Conservation (phyloP, 2,329 filamentous ascomycete species). For the Exophiala sp. region DNA sequence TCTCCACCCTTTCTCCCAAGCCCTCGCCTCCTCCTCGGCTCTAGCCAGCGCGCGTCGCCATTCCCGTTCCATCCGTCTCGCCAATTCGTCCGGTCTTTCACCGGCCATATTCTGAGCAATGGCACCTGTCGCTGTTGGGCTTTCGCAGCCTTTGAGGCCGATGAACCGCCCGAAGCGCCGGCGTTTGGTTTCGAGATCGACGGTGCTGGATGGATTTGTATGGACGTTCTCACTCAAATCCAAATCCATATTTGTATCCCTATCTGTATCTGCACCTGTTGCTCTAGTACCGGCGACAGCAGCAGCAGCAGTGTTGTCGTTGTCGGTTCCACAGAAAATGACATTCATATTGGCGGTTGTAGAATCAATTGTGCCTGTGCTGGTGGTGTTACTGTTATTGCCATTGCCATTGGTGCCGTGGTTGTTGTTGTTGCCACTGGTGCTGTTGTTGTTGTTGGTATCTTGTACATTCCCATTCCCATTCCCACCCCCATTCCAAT, state of each 20-base stretch:
- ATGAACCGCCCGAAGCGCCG: conserved; percentile 41
- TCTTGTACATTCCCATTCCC: too few relatives aligned
- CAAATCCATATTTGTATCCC: too few relatives aligned
- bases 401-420: too few relatives aligned
- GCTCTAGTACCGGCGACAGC: neutral
- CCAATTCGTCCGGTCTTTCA: conserved; percentile 13
- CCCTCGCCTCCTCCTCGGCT: conserved; percentile 28
- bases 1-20: conserved; percentile 28
- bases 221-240: too few relatives aligned
- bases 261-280: too few relatives aligned
- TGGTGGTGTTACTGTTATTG: too few relatives aligned
- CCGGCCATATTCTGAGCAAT: neutral
- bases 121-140: conserved; percentile 22
- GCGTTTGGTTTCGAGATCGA: conserved; percentile 37
- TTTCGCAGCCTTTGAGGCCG: conserved; percentile 37
- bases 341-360: too few relatives aligned
- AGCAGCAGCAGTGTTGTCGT: neutral
- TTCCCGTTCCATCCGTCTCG: conserved; percentile 29
- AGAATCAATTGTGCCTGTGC: too few relatives aligned
- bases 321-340: conserved; percentile 15
- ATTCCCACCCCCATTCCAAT: too few relatives aligned
- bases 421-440: too few relatives aligned
- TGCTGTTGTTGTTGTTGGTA: too few relatives aligned
- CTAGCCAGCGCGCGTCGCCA: conserved; percentile 31
- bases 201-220: too few relatives aligned